Evolutionary conservation across 2,329 filamentous ascomycete species (phyloP).

Genomic region (Tolypocladium sp.): DNA sequence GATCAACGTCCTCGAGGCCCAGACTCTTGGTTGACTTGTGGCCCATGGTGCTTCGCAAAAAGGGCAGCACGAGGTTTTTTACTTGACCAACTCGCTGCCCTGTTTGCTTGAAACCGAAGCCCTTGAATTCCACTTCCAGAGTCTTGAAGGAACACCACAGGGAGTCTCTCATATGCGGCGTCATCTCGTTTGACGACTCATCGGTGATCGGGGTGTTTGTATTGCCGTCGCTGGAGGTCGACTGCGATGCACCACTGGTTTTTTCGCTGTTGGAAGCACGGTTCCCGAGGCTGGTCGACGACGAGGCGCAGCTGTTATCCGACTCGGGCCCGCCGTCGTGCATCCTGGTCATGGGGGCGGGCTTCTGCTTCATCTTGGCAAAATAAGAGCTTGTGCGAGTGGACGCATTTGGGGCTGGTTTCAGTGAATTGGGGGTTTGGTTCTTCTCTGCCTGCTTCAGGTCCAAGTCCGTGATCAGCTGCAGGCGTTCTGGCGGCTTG

Average conservation of each 20-base stretch:
- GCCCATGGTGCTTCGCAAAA: conserved; percentile 60
- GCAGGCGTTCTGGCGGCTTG: conserved; percentile 16
- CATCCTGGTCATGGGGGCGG: conserved; percentile 30
- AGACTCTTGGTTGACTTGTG: conserved; percentile 58
- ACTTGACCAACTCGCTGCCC: conserved; percentile 68
- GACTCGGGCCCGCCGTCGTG: conserved; percentile 24
- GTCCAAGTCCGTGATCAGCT: conserved; percentile 15
- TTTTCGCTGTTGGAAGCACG: conserved; percentile 28
- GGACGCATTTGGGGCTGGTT: conserved; percentile 26
- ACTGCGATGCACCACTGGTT: conserved; percentile 26
- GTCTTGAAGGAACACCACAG: conserved; percentile 47
- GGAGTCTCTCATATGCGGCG: conserved; percentile 36
- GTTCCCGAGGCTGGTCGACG: conserved; percentile 34
- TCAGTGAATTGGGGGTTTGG: conserved; percentile 23
- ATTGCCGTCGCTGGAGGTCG: conserved; percentile 28
- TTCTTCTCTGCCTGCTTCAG: conserved; percentile 9
- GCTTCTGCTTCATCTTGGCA: conserved; percentile 38
- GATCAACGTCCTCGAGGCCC: conserved; percentile 73
- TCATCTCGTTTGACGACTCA: conserved; percentile 37
- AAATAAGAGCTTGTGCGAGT: conserved; percentile 39
- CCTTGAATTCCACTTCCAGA: conserved; percentile 37
- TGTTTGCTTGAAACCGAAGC: conserved; percentile 63
- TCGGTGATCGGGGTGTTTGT: conserved; percentile 26
- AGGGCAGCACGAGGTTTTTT: conserved; percentile 63
- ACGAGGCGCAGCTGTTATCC: conserved; percentile 37